These are phyloP conservation scores for Morella rubra DNA, from an alignment of 306 rosid species.

Conservation along the genomic window DNA sequence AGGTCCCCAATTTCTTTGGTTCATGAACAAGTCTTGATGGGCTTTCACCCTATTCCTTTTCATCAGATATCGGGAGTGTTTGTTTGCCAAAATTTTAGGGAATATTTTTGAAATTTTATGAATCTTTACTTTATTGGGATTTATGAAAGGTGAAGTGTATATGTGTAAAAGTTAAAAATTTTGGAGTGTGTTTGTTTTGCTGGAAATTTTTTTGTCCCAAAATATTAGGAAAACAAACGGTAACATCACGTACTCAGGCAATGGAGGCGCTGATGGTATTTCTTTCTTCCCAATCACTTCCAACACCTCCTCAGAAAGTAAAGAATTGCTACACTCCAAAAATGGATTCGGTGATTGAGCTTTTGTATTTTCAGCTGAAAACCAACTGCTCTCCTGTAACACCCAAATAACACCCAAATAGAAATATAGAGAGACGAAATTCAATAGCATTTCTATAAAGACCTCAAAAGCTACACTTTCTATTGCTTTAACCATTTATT, in stretches of 20 bases:
- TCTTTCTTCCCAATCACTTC: constrained; percentile 29
- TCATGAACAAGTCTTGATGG: constrained; percentile 23
- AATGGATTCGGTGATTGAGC: constrained; percentile 37
- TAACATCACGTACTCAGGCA: constrained; percentile 29
- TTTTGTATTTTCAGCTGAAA: constrained; percentile 37
- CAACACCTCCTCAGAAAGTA: constrained; percentile 33
- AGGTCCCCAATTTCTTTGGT: constrained; percentile 14
- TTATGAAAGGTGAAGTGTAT: too few relatives aligned
- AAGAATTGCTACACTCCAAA: constrained; percentile 29
- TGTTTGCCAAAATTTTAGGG: neutral
- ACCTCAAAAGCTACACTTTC: neutral
- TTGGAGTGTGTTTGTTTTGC: too few relatives aligned
- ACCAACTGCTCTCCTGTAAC: constrained; percentile 30
- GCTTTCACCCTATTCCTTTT: constrained; percentile 30
- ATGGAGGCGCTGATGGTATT: constrained; percentile 38
- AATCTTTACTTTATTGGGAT: too few relatives aligned
- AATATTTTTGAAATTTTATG: too few relatives aligned
- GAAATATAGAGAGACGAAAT: constrained; percentile 9
- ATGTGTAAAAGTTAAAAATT: too few relatives aligned
- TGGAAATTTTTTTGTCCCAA: too few relatives aligned
- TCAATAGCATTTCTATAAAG: neutral
- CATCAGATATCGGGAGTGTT: too few relatives aligned
- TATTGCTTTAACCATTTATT: neutral
- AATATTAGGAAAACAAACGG: too few relatives aligned
- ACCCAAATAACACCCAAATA: constrained; percentile 17